Conservation (phyloP, 768 basidiomycete genomes). For the Porphyrellus cyaneotinctus region DNA sequence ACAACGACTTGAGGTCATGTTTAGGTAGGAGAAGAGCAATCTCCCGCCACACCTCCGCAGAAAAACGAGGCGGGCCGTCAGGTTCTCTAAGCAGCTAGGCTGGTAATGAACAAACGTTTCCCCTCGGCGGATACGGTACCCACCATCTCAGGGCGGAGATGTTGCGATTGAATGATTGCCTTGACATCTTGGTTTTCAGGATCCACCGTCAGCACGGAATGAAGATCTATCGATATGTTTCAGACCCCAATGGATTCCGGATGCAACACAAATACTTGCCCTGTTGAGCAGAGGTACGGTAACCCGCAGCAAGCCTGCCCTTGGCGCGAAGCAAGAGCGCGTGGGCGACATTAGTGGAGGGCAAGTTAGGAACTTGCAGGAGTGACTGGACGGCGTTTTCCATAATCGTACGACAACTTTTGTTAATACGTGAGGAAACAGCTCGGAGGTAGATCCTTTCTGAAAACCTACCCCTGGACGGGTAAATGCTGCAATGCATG, state of each 20-base stretch:
- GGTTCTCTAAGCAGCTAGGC: conserved; percentile 34
- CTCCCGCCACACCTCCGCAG: conserved; percentile 69
- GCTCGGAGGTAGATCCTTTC: not conserved
- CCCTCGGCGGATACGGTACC: conserved; percentile 2
- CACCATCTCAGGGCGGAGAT: conserved; percentile 56
- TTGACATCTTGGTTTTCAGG: conserved; percentile 70
- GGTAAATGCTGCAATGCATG: conserved; percentile 83
- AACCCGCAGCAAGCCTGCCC: conserved; percentile 57
- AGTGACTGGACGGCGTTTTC: conserved; percentile 76
- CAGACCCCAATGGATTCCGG: not conserved
- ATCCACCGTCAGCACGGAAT: conserved; percentile 58
- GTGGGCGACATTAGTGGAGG: conserved; percentile 49
- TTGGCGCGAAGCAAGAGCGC: conserved; percentile 67
- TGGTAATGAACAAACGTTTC: not conserved
- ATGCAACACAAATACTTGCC: conserved; percentile 34
- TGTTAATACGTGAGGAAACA: conserved; percentile 3
- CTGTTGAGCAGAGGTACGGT: conserved; percentile 60
- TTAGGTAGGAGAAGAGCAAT: conserved; percentile 59
- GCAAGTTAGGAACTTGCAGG: conserved; percentile 52
- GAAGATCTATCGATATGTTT: conserved; percentile 46
- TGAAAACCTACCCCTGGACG: conserved; percentile 52
- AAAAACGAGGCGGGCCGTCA: conserved; percentile 50
- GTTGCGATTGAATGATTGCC: conserved; percentile 49
- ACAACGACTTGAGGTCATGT: conserved; percentile 59
- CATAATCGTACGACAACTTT: conserved; percentile 55